These are phyloP conservation scores for Eucalyptus erythrocorys DNA, from an alignment of 345 rosid species.

Conservation along the genomic window DNA sequence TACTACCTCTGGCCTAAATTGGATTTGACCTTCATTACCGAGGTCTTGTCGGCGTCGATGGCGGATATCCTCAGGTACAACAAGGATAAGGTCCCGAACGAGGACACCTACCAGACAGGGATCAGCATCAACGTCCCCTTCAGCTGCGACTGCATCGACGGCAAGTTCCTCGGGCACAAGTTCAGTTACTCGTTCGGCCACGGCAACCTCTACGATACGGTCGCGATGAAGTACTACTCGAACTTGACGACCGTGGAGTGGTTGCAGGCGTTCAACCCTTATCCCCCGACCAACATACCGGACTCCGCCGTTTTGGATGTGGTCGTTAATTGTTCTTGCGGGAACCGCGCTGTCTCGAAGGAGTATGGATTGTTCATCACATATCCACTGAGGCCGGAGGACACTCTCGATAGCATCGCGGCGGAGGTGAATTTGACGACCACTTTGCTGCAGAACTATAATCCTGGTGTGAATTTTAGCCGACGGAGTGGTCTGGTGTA, in stretches of 20 bases:
- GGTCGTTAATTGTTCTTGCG: slow-evolving; percentile 71
- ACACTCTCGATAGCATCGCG: slow-evolving; percentile 38
- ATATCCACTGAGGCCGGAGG: slow-evolving; percentile 52
- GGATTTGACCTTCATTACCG: slow-evolving; percentile 32
- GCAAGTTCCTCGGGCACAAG: slow-evolving; percentile 34
- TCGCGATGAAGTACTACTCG: slow-evolving; percentile 22
- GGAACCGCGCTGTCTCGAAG: slow-evolving; percentile 26
- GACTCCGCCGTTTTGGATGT: slow-evolving; percentile 24
- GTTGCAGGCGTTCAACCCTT: slow-evolving; percentile 21
- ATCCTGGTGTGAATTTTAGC: slow-evolving; percentile 42
- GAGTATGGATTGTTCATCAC: slow-evolving; percentile 59
- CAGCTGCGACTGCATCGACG: slow-evolving; percentile 56
- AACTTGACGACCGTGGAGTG: slow-evolving; percentile 29
- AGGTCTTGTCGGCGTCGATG: slow-evolving; percentile 4
- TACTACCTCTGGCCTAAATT: slow-evolving; percentile 31
- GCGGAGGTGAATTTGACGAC: slow-evolving; percentile 4
- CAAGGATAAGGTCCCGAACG: slow-evolving; percentile 16
- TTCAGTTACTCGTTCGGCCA: slow-evolving; percentile 13
- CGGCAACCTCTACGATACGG: slow-evolving; percentile 10
- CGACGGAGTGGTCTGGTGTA: slow-evolving; percentile 56
- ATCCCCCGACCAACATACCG: slow-evolving; percentile 22
- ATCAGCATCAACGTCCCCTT: slow-evolving; percentile 49
- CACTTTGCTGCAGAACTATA: slow-evolving; percentile 36
- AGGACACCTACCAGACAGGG: slow-evolving; percentile 11
- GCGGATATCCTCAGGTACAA: slow-evolving; percentile 13